phyloP scores from a whole-genome alignment of 768 basidiomycete genomes.

The Boletus tomentosulus region DNA sequence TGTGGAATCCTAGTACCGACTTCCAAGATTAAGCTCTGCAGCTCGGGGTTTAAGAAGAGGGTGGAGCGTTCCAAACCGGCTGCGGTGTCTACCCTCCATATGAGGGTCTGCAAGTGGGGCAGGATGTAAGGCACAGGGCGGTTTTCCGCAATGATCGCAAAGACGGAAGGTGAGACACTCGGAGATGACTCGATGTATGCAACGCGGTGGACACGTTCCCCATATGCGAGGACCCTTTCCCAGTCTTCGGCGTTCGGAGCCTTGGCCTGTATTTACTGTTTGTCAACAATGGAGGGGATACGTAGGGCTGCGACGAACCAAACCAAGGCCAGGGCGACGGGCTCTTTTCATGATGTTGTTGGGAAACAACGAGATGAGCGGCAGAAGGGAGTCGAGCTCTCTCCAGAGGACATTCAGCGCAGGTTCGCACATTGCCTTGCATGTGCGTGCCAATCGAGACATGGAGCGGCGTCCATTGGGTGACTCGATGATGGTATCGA shows the following conservation, averaged over 20 bases:
- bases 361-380: conserved; percentile 71
- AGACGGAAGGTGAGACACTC: conserved; percentile 60
- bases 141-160: conserved; percentile 61
- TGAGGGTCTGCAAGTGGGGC: conserved; percentile 63
- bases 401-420: conserved; percentile 71
- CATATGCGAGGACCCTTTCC: conserved; percentile 61
- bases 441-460: conserved; percentile 70
- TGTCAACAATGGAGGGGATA: conserved; percentile 5
- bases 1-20: conserved; percentile 54
- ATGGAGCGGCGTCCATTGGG: conserved; percentile 65
- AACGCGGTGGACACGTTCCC: conserved; percentile 62
- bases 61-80: conserved; percentile 60
- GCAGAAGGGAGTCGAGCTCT: conserved; percentile 71
- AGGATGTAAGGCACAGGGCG: conserved; percentile 62
- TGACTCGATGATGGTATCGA: conserved; percentile 50
- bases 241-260: conserved; percentile 67
- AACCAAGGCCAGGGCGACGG: conserved; percentile 68
- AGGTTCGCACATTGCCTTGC: conserved; percentile 68
- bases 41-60: conserved; percentile 62
- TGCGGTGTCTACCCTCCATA: conserved; percentile 68
- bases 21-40: conserved; percentile 61
- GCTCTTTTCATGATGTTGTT: conserved; percentile 62
- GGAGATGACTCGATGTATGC: conserved; percentile 66
- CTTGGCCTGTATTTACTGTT: conserved; percentile 41
- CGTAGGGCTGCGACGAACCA: conserved; percentile 46